These are phyloP conservation scores for Rhodotorula paludigena DNA, from an alignment of 768 basidiomycete species.

Conservation along the genomic window DNA sequence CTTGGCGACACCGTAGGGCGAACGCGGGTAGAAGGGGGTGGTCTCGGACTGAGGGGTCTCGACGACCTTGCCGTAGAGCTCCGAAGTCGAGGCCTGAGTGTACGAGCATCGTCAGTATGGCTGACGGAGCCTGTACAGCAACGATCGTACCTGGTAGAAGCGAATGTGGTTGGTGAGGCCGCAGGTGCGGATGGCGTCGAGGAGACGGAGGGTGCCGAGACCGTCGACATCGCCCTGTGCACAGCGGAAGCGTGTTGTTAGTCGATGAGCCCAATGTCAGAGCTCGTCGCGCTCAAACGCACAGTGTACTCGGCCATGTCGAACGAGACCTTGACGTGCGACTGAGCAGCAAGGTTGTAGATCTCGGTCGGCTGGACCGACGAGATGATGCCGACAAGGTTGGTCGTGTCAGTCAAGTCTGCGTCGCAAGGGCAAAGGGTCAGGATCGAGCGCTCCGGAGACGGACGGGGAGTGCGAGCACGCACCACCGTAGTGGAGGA, in stretches of 20 bases:
- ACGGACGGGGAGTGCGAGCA: neutral
- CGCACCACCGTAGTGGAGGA: conserved; percentile 46
- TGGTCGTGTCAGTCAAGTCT: conserved; percentile 91
- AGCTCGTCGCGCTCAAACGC: too few species aligned
- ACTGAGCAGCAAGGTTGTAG: conserved; percentile 96
- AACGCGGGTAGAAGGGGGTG: conserved; percentile 97
- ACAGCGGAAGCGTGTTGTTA: neutral
- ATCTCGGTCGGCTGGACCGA: conserved; percentile 92
- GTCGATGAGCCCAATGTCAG: too few species aligned
- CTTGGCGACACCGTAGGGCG: conserved; percentile 93
- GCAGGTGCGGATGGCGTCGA: conserved; percentile 93
- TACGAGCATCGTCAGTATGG: neutral
- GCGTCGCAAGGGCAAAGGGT: conserved; percentile 48
- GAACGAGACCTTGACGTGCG: conserved; percentile 98
- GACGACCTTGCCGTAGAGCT: conserved; percentile 93
- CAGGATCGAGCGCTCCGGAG: neutral
- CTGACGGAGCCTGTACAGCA: too few species aligned
- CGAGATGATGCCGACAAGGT: conserved; percentile 92
- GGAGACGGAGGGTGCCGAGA: conserved; percentile 85
- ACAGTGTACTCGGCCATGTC: conserved; percentile 97
- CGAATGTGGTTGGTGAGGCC: conserved; percentile 86
- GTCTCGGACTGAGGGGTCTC: conserved; percentile 93
- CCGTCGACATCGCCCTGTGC: conserved; percentile 83
- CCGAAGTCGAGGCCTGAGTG: conserved; percentile 80
- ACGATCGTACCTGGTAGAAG: conserved; percentile 68